Evolutionary conservation across 2,329 filamentous ascomycete species (phyloP).

Genomic region (Emmonsiellopsis sp.): DNA sequence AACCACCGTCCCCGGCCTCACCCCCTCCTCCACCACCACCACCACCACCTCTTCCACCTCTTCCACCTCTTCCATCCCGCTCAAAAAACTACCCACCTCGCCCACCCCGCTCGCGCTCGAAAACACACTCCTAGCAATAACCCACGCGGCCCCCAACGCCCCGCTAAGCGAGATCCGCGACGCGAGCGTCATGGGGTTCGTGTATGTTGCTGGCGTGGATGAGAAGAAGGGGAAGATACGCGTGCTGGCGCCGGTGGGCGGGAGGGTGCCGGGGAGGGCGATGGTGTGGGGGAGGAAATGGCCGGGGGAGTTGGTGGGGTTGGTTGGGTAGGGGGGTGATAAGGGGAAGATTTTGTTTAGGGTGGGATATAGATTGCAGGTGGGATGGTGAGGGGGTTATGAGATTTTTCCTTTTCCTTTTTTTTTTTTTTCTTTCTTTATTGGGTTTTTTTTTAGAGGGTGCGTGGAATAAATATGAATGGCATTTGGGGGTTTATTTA

Average conservation of each 20-base stretch:
- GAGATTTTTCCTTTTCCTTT: not conserved
- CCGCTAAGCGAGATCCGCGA: constrained; percentile 63
- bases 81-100: constrained; percentile 46
- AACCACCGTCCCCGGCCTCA: constrained; percentile 7
- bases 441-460: no score
- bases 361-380: no score
- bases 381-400: no score
- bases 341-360: not conserved
- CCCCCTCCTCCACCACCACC: constrained; percentile 20
- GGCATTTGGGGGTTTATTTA: no score
- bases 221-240: constrained; percentile 71
- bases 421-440: not conserved
- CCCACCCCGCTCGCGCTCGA: constrained; percentile 53
- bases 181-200: constrained; percentile 79
- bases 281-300: constrained; percentile 69
- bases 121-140: constrained; percentile 76
- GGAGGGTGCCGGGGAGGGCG: constrained; percentile 67
- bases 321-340: constrained; percentile 45
- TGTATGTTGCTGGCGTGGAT: constrained; percentile 88
- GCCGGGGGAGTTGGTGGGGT: constrained; percentile 74
- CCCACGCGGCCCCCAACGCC: constrained; percentile 64
- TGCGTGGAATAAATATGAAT: no score
- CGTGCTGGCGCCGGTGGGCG: constrained; percentile 73
- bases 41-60: constrained; percentile 14
- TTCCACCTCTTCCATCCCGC: constrained; percentile 15